phyloP scores from a whole-genome alignment of 1,284 basidiomycete species.

The Sutorius eximius region DNA sequence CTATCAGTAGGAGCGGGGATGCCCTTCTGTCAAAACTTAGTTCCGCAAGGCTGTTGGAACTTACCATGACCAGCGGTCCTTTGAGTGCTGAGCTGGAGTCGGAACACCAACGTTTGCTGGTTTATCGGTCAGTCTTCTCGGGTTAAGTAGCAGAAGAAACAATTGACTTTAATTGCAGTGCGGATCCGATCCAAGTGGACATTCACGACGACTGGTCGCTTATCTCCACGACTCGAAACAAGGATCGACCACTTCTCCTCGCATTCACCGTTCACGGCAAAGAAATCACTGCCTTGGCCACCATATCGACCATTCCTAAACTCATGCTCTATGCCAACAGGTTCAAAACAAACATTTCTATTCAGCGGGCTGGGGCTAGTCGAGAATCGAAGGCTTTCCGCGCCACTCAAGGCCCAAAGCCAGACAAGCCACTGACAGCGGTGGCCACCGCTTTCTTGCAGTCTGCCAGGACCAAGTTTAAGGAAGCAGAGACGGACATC shows the following conservation, averaged over 20 bases:
- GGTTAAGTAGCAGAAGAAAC: neutral
- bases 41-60: constrained; percentile 61
- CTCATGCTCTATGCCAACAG: constrained; percentile 70
- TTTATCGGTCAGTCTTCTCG: constrained; percentile 64
- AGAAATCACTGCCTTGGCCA: constrained; percentile 68
- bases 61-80: constrained; percentile 75
- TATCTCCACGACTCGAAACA: constrained; percentile 42
- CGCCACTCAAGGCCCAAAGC: constrained; percentile 60
- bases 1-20: constrained; percentile 57
- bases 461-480: constrained; percentile 66
- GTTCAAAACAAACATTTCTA: constrained; percentile 69
- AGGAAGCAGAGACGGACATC: constrained; percentile 59
- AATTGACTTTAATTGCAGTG: constrained; percentile 43
- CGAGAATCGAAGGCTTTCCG: constrained; percentile 74
- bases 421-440: constrained; percentile 75
- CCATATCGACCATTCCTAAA: constrained; percentile 73
- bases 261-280: constrained; percentile 77
- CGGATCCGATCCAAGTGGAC: constrained; percentile 74
- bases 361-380: constrained; percentile 72
- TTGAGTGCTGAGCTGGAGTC: constrained; percentile 71
- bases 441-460: constrained; percentile 82
- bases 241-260: constrained; percentile 64
- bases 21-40: constrained; percentile 32
- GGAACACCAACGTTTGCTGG: constrained; percentile 73
- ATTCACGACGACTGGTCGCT: constrained; percentile 84